Evolutionary conservation across 2,329 filamentous ascomycete genomes (phyloP).

Genomic region (Cylindrodendrum hubeiense): DNA sequence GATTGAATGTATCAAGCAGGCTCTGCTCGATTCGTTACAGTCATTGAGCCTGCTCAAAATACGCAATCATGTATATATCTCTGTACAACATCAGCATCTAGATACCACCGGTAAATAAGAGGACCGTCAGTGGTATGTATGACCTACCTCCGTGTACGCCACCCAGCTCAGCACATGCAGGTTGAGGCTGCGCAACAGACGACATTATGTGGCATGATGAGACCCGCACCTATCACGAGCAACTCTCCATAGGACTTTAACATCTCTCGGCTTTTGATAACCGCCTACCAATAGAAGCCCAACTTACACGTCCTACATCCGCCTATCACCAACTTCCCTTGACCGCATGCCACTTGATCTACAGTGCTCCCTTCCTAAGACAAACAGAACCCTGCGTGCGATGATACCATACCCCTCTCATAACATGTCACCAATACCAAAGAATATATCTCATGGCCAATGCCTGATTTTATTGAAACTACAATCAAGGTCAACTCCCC

Average conservation of each 20-base stretch:
- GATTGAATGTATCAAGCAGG: background rate
- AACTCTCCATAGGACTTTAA: background rate
- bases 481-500: constrained; percentile 4
- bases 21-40: background rate
- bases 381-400: background rate
- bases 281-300: background rate
- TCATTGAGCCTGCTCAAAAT: background rate
- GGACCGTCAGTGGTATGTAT: background rate
- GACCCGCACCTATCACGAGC: background rate
- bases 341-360: background rate
- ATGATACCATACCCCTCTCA: background rate
- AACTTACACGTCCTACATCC: background rate
- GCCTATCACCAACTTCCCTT: background rate
- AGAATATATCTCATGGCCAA: background rate
- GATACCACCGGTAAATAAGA: background rate
- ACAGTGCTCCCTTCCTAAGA: background rate
- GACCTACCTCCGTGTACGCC: background rate
- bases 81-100: background rate
- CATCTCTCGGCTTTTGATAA: background rate
- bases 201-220: background rate
- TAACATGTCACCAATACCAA: background rate
- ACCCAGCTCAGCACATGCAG: background rate
- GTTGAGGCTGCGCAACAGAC: background rate
- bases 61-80: background rate
- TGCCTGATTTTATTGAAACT: constrained; percentile 5